These are phyloP conservation scores for Rhizomucor pusillus DNA, from an alignment of 371 early-diverging fungal species.

Conservation along the genomic window DNA sequence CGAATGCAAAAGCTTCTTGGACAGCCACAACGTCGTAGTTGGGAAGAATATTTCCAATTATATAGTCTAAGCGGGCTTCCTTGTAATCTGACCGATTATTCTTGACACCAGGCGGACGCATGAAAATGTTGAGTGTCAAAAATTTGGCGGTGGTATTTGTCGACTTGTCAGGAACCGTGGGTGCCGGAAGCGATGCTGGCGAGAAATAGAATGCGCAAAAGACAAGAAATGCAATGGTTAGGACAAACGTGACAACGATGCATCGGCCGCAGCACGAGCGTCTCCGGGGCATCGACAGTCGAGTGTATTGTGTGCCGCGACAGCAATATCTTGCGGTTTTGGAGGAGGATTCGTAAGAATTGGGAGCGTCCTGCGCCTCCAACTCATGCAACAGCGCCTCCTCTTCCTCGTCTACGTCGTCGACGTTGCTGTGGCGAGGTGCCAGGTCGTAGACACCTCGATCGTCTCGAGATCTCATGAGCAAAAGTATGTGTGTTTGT, in stretches of 20 bases:
- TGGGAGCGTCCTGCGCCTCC: too few relatives aligned
- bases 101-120: conserved; percentile 82
- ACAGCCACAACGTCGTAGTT: conserved; percentile 76
- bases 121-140: conserved; percentile 79
- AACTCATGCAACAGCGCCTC: too few relatives aligned
- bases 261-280: conserved; percentile 2
- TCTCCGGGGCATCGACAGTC: not conserved
- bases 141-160: conserved; percentile 48
- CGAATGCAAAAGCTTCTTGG: conserved; percentile 84
- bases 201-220: conserved; percentile 36
- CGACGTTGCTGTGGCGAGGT: too few relatives aligned
- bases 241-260: not conserved
- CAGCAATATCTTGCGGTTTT: not conserved
- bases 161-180: conserved; percentile 18
- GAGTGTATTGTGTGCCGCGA: not conserved
- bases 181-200: conserved; percentile 26
- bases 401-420: too few relatives aligned
- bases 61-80: conserved; percentile 64
- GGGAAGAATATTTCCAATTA: conserved; percentile 59
- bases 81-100: conserved; percentile 77
- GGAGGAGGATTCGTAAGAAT: too few relatives aligned
- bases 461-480: too few relatives aligned
- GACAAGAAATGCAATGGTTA: conserved; percentile 18
- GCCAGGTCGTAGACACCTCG: too few relatives aligned
- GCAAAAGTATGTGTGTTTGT: not conserved